Percentiles rank a stretch among this genome's conserved stretches.
These are phyloP conservation scores for Rhizophagus prolifer DNA, from an alignment of 192 early-diverging fungal genomes.

Conservation along the genomic window DNA sequence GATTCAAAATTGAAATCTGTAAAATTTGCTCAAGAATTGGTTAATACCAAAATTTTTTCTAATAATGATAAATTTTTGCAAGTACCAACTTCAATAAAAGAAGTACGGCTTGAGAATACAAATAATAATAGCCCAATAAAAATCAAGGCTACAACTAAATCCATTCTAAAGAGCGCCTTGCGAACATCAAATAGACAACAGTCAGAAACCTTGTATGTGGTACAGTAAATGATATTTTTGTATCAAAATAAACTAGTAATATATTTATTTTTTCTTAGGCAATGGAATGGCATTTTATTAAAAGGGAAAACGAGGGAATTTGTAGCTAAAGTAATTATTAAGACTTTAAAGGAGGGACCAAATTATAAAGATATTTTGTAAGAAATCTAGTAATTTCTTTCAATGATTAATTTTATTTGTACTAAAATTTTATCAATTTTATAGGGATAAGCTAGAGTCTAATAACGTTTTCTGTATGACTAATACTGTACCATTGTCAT, in stretches of 20 bases:
- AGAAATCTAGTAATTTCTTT: not conserved
- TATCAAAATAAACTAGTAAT: not conserved
- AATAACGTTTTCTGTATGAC: not conserved
- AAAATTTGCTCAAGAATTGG: not conserved
- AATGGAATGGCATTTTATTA: not conserved
- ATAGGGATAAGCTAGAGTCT: not conserved
- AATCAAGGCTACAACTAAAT: not conserved
- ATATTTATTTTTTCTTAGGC: not conserved
- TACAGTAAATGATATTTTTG: not conserved
- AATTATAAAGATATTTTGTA: not conserved
- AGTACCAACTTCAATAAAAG: not conserved
- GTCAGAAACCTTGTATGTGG: too few species aligned
- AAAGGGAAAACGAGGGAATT: not conserved
- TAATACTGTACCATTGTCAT: not conserved
- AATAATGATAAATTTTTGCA: not conserved
- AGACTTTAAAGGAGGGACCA: not conserved
- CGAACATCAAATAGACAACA: not conserved
- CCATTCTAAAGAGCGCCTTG: not conserved
- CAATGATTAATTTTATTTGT: not conserved
- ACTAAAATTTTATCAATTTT: not conserved
- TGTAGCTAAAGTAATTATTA: not conserved
- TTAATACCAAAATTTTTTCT: too few species aligned
- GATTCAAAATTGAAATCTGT: not conserved
- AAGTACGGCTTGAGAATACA: not conserved
- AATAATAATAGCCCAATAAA: not conserved